A percentile compares a stretch with the other conserved stretches of the same genome.
Evolutionary conservation across 257 asterid genomes (phyloP).

Genomic region (Lantana camara): DNA sequence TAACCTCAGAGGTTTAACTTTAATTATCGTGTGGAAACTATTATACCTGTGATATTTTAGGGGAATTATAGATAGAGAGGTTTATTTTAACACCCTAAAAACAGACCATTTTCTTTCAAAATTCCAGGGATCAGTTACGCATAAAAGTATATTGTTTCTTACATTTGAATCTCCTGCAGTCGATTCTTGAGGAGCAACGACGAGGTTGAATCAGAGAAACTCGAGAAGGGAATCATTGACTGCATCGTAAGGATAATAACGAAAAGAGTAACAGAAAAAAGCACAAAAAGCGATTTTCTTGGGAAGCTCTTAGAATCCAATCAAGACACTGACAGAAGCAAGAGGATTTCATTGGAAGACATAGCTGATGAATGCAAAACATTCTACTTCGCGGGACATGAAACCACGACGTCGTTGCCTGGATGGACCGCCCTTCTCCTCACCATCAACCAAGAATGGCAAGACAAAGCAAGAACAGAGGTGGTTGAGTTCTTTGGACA

Average conservation of each 20-base stretch:
- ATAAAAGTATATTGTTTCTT: no score
- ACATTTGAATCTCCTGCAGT: conserved; percentile 30
- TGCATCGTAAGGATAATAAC: conserved; percentile 43
- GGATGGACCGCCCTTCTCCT: conserved; percentile 69
- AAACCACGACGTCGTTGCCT: conserved; percentile 61
- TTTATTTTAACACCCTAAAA: no score
- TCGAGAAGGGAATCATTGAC: conserved; percentile 49
- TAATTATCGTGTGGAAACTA: no score
- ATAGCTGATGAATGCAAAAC: conserved; percentile 79
- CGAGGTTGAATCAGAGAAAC: conserved; percentile 59
- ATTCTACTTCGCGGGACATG: conserved; percentile 79
- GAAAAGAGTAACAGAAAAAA: conserved; percentile 33
- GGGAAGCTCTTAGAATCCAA: conserved; percentile 53
- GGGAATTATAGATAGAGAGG: no score
- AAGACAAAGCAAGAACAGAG: conserved; percentile 67
- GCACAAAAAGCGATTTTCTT: conserved; percentile 40
- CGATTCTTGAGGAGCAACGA: conserved; percentile 40
- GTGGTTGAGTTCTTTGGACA: conserved; percentile 38
- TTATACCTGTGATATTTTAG: no score
- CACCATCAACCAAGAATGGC: conserved; percentile 64
- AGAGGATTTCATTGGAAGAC: conserved; percentile 50
- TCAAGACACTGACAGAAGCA: conserved; percentile 5
- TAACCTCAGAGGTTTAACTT: no score
- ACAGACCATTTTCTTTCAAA: no score
- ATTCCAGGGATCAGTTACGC: no score